Conservation (phyloP, 2,329 filamentous ascomycete species). For the Fulvia fulva region DNA sequence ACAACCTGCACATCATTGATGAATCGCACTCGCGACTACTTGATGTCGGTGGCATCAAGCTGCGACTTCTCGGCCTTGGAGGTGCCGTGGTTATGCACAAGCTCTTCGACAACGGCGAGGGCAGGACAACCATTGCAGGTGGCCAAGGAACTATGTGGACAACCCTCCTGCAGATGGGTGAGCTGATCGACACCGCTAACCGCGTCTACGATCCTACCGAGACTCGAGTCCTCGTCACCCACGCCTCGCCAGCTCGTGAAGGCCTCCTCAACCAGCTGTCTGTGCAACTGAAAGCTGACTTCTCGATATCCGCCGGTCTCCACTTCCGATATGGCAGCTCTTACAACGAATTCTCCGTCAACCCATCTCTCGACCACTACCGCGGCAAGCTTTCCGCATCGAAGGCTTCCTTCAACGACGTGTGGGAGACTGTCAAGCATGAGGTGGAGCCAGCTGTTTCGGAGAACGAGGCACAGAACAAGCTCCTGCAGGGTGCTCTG, state of each 20-base stretch:
- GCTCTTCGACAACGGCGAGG: conserved; percentile 97
- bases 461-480: conserved; percentile 91
- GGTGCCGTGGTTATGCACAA: conserved; percentile 99
- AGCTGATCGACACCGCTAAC: conserved; percentile 95
- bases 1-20: conserved; percentile 96
- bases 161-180: conserved; percentile 94
- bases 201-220: conserved; percentile 98
- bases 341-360: conserved; percentile 99
- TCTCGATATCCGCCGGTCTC: conserved; percentile 93
- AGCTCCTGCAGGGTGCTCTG: conserved; percentile 82
- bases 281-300: conserved; percentile 94
- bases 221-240: conserved; percentile 92
- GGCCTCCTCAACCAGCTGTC: conserved; percentile 96
- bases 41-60: conserved; percentile 91
- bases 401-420: conserved; percentile 97
- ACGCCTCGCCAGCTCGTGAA: conserved; percentile 93
- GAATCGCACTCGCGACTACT: conserved; percentile 94
- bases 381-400: conserved; percentile 96
- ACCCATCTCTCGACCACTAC: conserved; percentile 96
- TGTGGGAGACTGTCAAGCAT: conserved; percentile 96
- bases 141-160: conserved; percentile 99
- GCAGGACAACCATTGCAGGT: conserved; percentile 94
- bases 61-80: conserved; percentile 86
- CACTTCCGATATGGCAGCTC: conserved; percentile 99
- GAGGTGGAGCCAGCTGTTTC: conserved; percentile 94